Conservation (phyloP, 1,139 yeast genomes). For the Saccharomycopsis crataegensis region DNA sequence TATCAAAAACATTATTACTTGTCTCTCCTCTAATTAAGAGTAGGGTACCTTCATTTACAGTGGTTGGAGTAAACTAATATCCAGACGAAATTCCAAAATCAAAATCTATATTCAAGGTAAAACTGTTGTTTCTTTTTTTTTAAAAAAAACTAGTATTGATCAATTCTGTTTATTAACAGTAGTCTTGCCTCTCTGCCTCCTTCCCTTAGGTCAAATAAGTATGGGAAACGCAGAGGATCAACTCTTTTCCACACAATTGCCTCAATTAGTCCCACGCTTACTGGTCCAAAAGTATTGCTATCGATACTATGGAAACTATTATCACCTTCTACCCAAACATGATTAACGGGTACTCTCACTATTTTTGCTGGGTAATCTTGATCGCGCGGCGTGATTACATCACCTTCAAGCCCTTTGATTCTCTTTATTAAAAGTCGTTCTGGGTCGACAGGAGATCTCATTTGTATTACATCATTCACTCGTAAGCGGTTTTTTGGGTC, state of each 20-base stretch:
- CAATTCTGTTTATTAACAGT: not conserved
- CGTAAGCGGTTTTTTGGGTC: constrained; percentile 30
- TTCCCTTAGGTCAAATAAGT: constrained; percentile 2
- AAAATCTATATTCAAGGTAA: no score
- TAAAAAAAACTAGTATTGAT: not conserved
- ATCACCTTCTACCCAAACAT: constrained; percentile 94
- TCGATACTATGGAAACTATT: constrained; percentile 76
- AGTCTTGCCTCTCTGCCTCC: constrained; percentile 19
- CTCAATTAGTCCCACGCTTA: constrained; percentile 66
- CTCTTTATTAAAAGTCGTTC: constrained; percentile 68
- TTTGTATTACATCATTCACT: constrained; percentile 68
- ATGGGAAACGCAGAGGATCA: constrained; percentile 1
- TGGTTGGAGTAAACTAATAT: no score
- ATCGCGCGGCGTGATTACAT: constrained; percentile 49
- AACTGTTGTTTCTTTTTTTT: not conserved
- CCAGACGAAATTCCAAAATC: no score
- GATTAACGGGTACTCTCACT: constrained; percentile 66
- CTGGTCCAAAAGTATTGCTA: constrained; percentile 79
- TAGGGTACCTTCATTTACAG: no score
- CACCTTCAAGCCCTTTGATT: constrained; percentile 69
- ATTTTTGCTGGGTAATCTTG: constrained; percentile 52
- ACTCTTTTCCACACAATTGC: constrained; percentile 45
- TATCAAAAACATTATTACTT: no score
- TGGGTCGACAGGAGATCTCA: constrained; percentile 76
- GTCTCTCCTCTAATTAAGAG: no score